Conservation (phyloP, 306 rosid species). For the Oxytropis ochrocephala region DNA sequence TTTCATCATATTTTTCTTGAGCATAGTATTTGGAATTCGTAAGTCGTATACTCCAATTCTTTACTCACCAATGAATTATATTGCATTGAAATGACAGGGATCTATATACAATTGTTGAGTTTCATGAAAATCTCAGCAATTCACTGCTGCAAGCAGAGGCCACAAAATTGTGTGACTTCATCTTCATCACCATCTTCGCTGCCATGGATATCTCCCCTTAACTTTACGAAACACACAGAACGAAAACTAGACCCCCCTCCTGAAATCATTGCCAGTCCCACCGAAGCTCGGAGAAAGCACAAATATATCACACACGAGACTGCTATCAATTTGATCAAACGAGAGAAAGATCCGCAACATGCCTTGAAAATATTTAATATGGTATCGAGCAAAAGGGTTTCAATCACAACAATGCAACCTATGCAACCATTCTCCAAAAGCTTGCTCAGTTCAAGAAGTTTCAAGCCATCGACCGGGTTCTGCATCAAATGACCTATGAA, state of each 20-base stretch:
- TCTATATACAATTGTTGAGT: neutral
- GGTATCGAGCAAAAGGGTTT: slow-evolving; percentile 79
- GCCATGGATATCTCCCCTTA: slow-evolving; percentile 69
- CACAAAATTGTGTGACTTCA: slow-evolving; percentile 13
- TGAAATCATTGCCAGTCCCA: neutral
- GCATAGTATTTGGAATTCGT: neutral
- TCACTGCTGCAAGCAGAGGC: slow-evolving; percentile 6
- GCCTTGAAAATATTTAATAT: slow-evolving; percentile 71
- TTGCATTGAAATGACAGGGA: slow-evolving; percentile 19
- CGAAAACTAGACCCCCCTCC: slow-evolving; percentile 47
- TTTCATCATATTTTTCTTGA: neutral
- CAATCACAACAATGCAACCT: slow-evolving; percentile 64
- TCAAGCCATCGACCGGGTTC: slow-evolving; percentile 55
- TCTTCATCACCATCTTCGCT: slow-evolving; percentile 37
- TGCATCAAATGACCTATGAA: slow-evolving; percentile 72
- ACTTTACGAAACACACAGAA: slow-evolving; percentile 33
- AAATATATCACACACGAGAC: slow-evolving; percentile 54
- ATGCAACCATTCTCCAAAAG: slow-evolving; percentile 59
- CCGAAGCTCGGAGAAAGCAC: slow-evolving; percentile 32
- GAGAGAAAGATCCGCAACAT: slow-evolving; percentile 73
- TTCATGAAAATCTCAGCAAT: slow-evolving; percentile 36
- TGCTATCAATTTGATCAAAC: slow-evolving; percentile 59
- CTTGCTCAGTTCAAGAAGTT: slow-evolving; percentile 69
- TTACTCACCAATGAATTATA: neutral
- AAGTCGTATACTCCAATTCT: neutral